Base-by-base conservation (phyloP, 495 filamentous ascomycete genomes). In the Rhypophila decipiens region DNA sequence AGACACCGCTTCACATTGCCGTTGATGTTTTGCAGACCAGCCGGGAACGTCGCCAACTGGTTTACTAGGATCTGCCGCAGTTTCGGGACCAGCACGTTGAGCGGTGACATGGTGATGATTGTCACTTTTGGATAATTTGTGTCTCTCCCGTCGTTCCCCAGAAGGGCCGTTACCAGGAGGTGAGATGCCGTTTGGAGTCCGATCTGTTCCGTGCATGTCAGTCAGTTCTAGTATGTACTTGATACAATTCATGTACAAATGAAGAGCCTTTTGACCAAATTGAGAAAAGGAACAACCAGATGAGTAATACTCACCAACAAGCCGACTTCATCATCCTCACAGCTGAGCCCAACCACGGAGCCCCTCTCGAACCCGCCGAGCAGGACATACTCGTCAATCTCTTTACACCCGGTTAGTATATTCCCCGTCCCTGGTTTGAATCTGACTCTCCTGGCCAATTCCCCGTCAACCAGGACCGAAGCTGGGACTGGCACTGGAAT, bases 321-420 rank as follows among this genome's bases (percentile, higher is more conserved):
- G 3, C 64, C 69, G 11, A 68, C 36, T 13, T 63, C 66, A 10
- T 56, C 64, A 8, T 64, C 65, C 55, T 77, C 72, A 0, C 62
- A 47, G 24, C 74, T 79, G 29, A 78, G 44, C 0, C 75, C 76
- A 0, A 75, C 66, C 0, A 79, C 69, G n/a, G 56, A 49, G 1
- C 75, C 76, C 11, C 67, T 52, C 53, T 73, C 65, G 3, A 75
- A 56, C 11, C 75, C 73, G 15, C 65, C 68, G 12, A 66, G 49
- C 13, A 78, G 55, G 10, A 75, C 56, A 17, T 63, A 31, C 3
- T 69, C 59, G 55, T 79, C 75, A 22, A 79, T 53, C 36, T 69
- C 72, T 10, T 11, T 23, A 43, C 70, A 73, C 18, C 70, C 73
- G 1, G 61, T 71, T 38, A 40, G 22, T 19, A 67, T 27, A 2